These are phyloP conservation scores for Calocybe indica DNA, from an alignment of 768 basidiomycete genomes.

Conservation along the genomic window DNA sequence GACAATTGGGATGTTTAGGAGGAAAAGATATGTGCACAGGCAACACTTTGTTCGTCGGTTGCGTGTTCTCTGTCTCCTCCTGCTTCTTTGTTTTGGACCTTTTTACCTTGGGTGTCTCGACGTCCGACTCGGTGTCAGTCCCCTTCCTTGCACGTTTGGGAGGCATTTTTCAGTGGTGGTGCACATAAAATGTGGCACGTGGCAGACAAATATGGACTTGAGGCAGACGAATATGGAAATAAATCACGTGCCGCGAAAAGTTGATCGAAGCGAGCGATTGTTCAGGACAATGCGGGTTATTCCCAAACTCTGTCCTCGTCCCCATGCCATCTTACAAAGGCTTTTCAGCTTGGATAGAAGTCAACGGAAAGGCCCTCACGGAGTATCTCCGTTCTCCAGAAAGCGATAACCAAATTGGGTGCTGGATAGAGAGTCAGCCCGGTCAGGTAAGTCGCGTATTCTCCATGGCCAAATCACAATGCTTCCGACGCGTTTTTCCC, in stretches of 20 bases:
- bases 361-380: constrained; percentile 38
- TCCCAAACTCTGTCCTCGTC: neutral
- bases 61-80: constrained; percentile 31
- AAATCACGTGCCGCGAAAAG: constrained; percentile 2
- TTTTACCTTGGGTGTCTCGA: constrained; percentile 16
- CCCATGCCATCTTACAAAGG: constrained; percentile 49
- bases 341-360: constrained; percentile 68
- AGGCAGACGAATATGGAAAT: neutral
- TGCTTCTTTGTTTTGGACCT: constrained; percentile 12
- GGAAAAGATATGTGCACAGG: constrained; percentile 60
- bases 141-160: constrained; percentile 13
- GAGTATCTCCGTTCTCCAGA: constrained; percentile 56
- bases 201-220: neutral
- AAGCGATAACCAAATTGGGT: constrained; percentile 41
- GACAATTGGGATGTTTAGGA: constrained; percentile 35
- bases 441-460: constrained; percentile 42
- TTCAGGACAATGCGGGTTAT: constrained; percentile 2
- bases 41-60: constrained; percentile 70
- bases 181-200: neutral
- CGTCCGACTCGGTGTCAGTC: constrained; percentile 20
- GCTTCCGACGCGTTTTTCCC: constrained; percentile 1
- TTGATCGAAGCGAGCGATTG: constrained; percentile 8
- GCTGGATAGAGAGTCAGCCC: constrained; percentile 62
- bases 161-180: constrained; percentile 8
- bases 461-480: neutral